Evolutionary conservation across 306 rosid genomes (phyloP), one percentile per base, ranked within the genome.

Genomic region (Cucumis melo): DNA sequence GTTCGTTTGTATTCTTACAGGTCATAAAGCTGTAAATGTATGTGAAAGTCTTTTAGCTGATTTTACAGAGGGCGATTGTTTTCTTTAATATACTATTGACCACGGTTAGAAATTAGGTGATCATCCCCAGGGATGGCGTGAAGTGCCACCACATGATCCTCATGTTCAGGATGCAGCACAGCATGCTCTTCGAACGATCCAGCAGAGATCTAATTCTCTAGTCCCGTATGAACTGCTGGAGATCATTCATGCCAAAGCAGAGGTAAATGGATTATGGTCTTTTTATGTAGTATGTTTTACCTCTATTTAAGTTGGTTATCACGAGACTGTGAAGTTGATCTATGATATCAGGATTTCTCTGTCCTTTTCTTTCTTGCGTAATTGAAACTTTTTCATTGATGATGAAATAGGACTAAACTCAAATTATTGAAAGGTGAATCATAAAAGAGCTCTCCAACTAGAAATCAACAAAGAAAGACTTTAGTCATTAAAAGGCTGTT

Each of bases 91-190:
- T 48, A n/a, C 8, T 59, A 73, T 11, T 73, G 16, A 54, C 62
- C 44, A 23, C 55, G 80, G 74, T 79, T 79, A 58, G 46, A 54
- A 46, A 75, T 80, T 77, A 90, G 92, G 82, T 77, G 92, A 85
- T 42, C 90, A 82, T 76, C 19, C 78, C 44, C 71, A 84, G 10
- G 95, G 95, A 81, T 86, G 85, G 90, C 82, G 85, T 79, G 79
- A 87, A 78, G 90, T 90, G 83, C 90, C 92, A 48, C 46, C 80
- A 23, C 82, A 88, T 56, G 95, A 90, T 55, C 95, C 92, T 61
- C 87, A 80, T 75, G 92, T 90, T 83, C 91, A 88, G 84, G 90
- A 90, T 77, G 95, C 95, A 24, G 92, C 95, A 76, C 62, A 86
- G 77, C 92, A 90, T 85, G 95, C 92, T 73, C 50, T 90, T 64